phyloP scores from a whole-genome alignment of 306 rosid species.

The Lathyrus tuberosus region DNA sequence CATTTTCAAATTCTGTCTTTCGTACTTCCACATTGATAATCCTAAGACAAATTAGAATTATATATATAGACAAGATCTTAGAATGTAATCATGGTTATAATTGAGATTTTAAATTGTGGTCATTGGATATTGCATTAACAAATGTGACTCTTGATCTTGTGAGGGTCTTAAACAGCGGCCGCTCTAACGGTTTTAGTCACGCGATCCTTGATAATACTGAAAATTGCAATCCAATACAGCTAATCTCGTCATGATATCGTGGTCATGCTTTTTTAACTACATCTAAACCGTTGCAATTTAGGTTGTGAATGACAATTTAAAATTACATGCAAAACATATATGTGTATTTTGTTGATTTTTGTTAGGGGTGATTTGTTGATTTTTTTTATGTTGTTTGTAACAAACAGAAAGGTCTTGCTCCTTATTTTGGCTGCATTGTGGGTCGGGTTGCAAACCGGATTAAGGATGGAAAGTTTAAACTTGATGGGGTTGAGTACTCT shows the following conservation, averaged over 20 bases:
- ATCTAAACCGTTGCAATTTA: neutral
- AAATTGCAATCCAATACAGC: neutral
- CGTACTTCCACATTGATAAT: neutral
- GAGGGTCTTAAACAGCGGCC: no score
- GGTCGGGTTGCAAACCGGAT: slow-evolving; percentile 95
- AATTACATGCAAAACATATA: neutral
- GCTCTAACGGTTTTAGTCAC: neutral
- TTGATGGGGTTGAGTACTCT: slow-evolving; percentile 65
- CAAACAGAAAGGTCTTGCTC: slow-evolving; percentile 73
- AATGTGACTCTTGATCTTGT: neutral
- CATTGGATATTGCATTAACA: neutral
- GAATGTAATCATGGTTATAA: neutral
- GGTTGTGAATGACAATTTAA: neutral
- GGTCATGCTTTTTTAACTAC: neutral
- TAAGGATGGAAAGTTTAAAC: slow-evolving; percentile 85
- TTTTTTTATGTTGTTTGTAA: slow-evolving; percentile 20
- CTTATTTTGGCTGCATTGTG: slow-evolving; percentile 93
- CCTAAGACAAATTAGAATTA: no score
- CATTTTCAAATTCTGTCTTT: slow-evolving; percentile 21
- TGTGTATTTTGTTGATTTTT: slow-evolving; percentile 1
- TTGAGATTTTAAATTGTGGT: neutral
- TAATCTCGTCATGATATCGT: no score
- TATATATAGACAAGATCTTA: no score
- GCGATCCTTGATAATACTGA: neutral
- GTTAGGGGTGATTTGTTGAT: no score